Conservation (phyloP, 2,329 filamentous ascomycete species). For the Zopfia rhizophila region DNA sequence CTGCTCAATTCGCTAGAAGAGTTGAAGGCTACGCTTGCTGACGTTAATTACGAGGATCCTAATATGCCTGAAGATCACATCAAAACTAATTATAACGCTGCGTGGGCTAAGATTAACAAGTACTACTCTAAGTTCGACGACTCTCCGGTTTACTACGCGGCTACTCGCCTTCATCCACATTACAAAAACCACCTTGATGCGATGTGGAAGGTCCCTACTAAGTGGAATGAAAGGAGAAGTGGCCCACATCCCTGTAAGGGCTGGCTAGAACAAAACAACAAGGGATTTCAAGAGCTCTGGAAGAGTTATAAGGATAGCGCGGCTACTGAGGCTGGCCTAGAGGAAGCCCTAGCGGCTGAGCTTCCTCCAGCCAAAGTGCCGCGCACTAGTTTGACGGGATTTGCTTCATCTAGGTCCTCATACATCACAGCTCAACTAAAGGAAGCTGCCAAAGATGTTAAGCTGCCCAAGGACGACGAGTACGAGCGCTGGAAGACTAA, state of each 20-base stretch:
- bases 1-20: constrained; percentile 6
- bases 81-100: constrained; percentile 1
- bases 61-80: constrained; percentile 13
- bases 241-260: background rate
- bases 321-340: too few species aligned
- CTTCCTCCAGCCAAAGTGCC: too few species aligned
- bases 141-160: constrained; percentile 12
- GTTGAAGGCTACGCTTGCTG: constrained; percentile 1
- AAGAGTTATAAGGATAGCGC: too few species aligned
- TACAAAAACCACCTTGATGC: constrained; percentile 6
- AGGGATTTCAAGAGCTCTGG: too few species aligned
- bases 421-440: too few species aligned
- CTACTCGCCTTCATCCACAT: constrained; percentile 10
- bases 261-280: constrained; percentile 2
- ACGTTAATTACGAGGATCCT: constrained; percentile 3
- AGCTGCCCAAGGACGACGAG: too few species aligned
- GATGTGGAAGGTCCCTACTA: constrained; percentile 6
- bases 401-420: too few species aligned
- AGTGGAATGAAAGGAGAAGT: background rate
- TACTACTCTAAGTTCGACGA: constrained; percentile 13
- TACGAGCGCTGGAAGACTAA: too few species aligned
- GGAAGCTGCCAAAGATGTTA: too few species aligned
- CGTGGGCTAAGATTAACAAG: background rate
- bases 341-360: too few species aligned
- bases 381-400: too few species aligned